Base-by-base conservation (phyloP, 2,329 filamentous ascomycete genomes). In the Fusarium bactridioides region DNA sequence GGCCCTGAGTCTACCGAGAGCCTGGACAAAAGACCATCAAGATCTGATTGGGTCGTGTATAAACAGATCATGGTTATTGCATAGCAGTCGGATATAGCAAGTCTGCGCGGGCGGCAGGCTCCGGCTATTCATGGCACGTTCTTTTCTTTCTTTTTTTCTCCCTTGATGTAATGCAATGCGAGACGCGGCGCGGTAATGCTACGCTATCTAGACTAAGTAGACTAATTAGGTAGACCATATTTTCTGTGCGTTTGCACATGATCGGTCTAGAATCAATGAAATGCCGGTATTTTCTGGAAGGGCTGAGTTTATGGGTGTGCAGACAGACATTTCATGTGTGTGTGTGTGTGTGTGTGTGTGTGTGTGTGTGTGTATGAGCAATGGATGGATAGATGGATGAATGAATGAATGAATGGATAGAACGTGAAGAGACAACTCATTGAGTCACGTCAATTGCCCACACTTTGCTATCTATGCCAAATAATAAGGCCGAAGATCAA, bases 121-220 rank as follows among this genome's bases (percentile, higher is more conserved):
- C 69, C 69, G 69, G 69, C 33, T 51, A 47, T 65, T 40, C 47
- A 66, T 72, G 69, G 69, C 69, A 61, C 65, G 69, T 73, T 66
- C 50, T 71, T 43, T 35, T 33, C 11, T 33, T 33, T 25, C 7
- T 21, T 10, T 47, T 19, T 27, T 27, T 21, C 27, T 51, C 47
- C 21, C 23, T 51, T 51, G n/a, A 43, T 67, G 45, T 15, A 33
- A 44, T 45, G 50, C 27, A 33, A 38, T 40, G 60, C 27, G 21
- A 40, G 35, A 38, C 54, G 41, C 55, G 23, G 54, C 43, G 35
- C 55, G 29, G 59, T 27, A 40, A 58, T 47, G 59, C 50, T 55
- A 69, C 51, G 66, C 66, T 69, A 69, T 58, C 33, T 40, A 27
- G 35, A 37, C 60, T 58, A 56, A 27, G 31, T 15, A 33, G 31